Conservation (phyloP, 768 basidiomycete genomes). For the Lentinula sp. region DNA sequence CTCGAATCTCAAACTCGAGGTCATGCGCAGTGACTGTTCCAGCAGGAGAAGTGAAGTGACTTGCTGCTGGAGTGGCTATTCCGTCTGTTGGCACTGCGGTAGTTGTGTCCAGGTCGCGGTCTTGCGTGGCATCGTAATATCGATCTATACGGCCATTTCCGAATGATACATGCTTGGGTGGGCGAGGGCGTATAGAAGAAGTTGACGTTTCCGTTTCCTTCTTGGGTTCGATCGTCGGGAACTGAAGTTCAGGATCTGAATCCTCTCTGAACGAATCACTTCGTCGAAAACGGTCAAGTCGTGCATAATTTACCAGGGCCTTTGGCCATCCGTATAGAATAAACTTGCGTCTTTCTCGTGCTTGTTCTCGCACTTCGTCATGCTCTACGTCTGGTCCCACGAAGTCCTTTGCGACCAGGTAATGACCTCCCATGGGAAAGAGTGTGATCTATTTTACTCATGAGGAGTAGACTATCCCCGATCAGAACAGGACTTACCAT, state of each 20-base stretch:
- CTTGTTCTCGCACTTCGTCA: conserved; percentile 44
- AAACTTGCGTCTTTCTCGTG: conserved; percentile 29
- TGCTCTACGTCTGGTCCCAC: conserved; percentile 55
- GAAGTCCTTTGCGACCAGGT: conserved; percentile 55
- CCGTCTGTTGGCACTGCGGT: conserved; percentile 13
- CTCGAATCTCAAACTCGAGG: not conserved
- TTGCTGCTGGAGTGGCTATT: conserved; percentile 9
- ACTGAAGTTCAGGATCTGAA: not conserved
- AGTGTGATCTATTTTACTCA: conserved; percentile 42
- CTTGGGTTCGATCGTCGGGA: not conserved
- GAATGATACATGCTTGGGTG: conserved; percentile 16
- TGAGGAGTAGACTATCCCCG: not conserved
- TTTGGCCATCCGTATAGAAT: conserved; percentile 15
- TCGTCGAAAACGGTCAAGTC: conserved; percentile 3
- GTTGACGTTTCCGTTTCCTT: not conserved
- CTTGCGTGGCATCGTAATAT: not conserved
- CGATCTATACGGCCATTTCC: conserved; percentile 1
- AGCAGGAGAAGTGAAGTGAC: not conserved
- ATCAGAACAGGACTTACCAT: conserved; percentile 30
- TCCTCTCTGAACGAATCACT: not conserved
- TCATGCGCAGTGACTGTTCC: conserved; percentile 5
- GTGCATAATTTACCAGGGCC: not conserved
- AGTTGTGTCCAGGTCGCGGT: conserved; percentile 5
- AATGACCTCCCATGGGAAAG: conserved; percentile 57
- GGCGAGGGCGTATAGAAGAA: not conserved